Base-by-base conservation (phyloP, 768 basidiomycete species). In the Coprinellus micaceus region DNA sequence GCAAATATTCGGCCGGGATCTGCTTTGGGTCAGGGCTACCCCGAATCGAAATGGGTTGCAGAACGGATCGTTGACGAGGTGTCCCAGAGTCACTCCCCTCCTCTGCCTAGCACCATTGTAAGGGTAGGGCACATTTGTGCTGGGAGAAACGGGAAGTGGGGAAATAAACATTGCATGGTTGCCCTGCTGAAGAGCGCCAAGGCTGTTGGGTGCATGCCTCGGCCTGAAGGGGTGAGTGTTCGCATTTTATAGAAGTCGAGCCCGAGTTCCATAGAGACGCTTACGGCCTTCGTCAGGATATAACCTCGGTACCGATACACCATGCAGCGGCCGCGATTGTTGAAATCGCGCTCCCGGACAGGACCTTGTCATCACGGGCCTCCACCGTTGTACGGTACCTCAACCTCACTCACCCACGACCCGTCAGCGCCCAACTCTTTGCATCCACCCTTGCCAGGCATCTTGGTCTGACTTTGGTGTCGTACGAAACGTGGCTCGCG, bases 61-160 rank as follows among this genome's bases (percentile, higher is more conserved):
- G 74, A 76, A 61, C 59, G 69, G 51, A 68, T 73, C 17, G 44
- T 50, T 26, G 21, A 26, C 21, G 29, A 19, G 7, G 19, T 2
- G 28, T 25, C 15, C 12, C 15, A 1, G 46, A 74, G 72, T 64
- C 73, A 15, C 61, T 74, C 2, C 60, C 61, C 2, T 48, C 57
- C 39, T 72, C 72, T 54, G 70, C 71, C 1, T 46, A 40, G 62
- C 64, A 1, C 64, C 67, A 1, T 68, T 67, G 49, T 76, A 21
- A 64, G 75, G 9, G 63, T 76, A 28, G 74, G 74, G 2, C 75
- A 77, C 58, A 66, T 77, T 21, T 63, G 64, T 36, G 75, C 74
- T n/a, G 69, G 69, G 1, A 66, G 66, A 4, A 71, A 66, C 22
- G 75, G 75, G 2, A 70, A 71, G 10, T 78, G 76, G 76, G 63